Base-by-base conservation (phyloP, 306 rosid genomes). In the Purshia tridentata region DNA sequence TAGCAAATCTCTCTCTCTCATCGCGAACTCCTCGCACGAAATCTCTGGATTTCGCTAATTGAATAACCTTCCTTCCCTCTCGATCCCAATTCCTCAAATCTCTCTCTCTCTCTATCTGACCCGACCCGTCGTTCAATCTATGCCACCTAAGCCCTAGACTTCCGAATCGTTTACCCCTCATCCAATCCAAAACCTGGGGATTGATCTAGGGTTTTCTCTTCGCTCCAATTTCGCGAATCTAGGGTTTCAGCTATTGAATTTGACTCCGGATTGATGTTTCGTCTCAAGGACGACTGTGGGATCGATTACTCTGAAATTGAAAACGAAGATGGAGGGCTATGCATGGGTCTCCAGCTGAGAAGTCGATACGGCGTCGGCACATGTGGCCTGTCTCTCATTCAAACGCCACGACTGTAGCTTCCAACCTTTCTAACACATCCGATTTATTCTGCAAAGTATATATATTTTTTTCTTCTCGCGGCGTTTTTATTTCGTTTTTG, bases 341-440 rank as follows among this genome's bases (percentile, higher is more conserved):
- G 95, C 96, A 86, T 91, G 98, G 96, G 88, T 86, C 70, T 80
- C 85, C 86, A 81, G 86, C 88, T 93, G 96, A 93, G 86, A 69
- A 87, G 81, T 84, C 90, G 88, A 91, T 82, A 88, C 87, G 83
- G 84, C 88, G 83, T 75, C 91, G 90, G 99, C 99, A 94, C 96
- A 94, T 94, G 99, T 94, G 96, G 99, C 92, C 95, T 81, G 93
- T 90, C 90, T 89, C 83, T 80, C 42, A 82, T 85, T 65, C 90
- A 69, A 82, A 80, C 91, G 89, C 92, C 86, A 84, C 91, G 81
- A 78, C 90, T 90, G 95, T 88, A 91, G 96, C 80, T 81, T 62
- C 78, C 60, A 46, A 18, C 87, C 88, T 80, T 81, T 87, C 91
- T 77, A 81, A 86, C 59, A 70, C 76, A 72, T 81, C 89, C 63